Evolutionary conservation across 2,329 filamentous ascomycete genomes (phyloP).

Genomic region (Orbilia ellipsospora): DNA sequence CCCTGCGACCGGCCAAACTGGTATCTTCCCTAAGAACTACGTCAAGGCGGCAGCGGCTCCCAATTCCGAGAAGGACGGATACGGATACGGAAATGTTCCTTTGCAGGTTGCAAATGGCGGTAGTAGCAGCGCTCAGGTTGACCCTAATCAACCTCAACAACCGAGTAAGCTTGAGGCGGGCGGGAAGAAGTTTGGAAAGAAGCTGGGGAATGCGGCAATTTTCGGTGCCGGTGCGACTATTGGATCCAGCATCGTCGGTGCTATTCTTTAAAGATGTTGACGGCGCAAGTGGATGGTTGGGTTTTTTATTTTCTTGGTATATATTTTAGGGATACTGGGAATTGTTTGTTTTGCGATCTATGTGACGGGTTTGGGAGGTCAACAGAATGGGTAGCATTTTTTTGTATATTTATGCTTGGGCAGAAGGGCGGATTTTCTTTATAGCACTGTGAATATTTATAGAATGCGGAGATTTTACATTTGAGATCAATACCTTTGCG

Average conservation of each 20-base stretch:
- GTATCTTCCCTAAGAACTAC: constrained; percentile 95
- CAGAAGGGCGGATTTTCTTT: background rate
- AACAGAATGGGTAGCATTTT: too few species aligned
- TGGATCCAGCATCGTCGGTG: constrained; percentile 88
- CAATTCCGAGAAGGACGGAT: constrained; percentile 62
- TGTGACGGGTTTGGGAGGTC: too few species aligned
- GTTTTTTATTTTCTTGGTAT: constrained; percentile 1
- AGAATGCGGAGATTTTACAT: constrained; percentile 16
- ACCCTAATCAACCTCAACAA: constrained; percentile 63
- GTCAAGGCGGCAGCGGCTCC: constrained; percentile 78
- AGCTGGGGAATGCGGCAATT: constrained; percentile 83
- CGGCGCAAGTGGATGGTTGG: background rate
- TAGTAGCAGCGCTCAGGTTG: constrained; percentile 70
- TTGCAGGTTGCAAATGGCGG: constrained; percentile 56
- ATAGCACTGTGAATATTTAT: background rate
- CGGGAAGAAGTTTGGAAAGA: constrained; percentile 97
- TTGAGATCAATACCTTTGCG: background rate
- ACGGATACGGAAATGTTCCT: constrained; percentile 58
- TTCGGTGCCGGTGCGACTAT: constrained; percentile 94
- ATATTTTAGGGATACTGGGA: constrained; percentile 2
- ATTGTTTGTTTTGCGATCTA: too few species aligned
- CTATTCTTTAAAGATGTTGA: constrained; percentile 76
- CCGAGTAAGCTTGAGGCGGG: constrained; percentile 76
- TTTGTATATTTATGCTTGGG: too few species aligned
- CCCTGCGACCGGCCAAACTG: constrained; percentile 81